Base-by-base conservation (phyloP, 257 asterid species). In the Ilex asprella region DNA sequence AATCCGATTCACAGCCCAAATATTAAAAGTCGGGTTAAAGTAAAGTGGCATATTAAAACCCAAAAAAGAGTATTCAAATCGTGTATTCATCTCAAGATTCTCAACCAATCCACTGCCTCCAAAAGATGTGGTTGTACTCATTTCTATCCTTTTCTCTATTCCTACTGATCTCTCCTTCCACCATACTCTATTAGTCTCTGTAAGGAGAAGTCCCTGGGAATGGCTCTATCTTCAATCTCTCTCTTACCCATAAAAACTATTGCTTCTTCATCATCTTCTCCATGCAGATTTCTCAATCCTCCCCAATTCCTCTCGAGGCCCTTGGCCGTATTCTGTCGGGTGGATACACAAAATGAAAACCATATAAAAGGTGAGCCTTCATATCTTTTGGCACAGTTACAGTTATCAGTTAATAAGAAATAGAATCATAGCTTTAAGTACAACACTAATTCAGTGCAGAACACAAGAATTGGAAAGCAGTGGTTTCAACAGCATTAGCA, bases 401-500 rank as follows among this genome's bases (percentile, higher is more conserved):
- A n/a, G n/a, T n/a, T 3, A 15, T 31, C 5, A n/a, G 8, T 50
- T 14, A 4, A 50, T 14, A 14, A 11, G 10, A 11, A 41, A 41
- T 41, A 11, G 12, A 41, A 49, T 11, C 54, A 1, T 12, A 49
- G 54, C 3, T 6, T 49, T 49, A 49, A 49, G 1, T 49, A 49
- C 13, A 1, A 12, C 14, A 49, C 3, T 11, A 11, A 6, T 49
- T 6, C n/a, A 30, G 47, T 70, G 70, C 79, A 83, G 89, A 78
- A 60, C 46, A 74, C 13, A 91, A 75, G 74, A 81, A 75, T 60
- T 89, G 95, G 96, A 78, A 70, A 60, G 76, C 74, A 32, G 39
- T 89, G 10, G 77, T 89, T 35, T 86, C 97, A 14, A 75, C 82
- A 65, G 86, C 97, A 65, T 44, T 89, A 66, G 96, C 94, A 44